Conservation (phyloP, 2,329 filamentous ascomycete species). For the Dendrostoma leiphaemia region DNA sequence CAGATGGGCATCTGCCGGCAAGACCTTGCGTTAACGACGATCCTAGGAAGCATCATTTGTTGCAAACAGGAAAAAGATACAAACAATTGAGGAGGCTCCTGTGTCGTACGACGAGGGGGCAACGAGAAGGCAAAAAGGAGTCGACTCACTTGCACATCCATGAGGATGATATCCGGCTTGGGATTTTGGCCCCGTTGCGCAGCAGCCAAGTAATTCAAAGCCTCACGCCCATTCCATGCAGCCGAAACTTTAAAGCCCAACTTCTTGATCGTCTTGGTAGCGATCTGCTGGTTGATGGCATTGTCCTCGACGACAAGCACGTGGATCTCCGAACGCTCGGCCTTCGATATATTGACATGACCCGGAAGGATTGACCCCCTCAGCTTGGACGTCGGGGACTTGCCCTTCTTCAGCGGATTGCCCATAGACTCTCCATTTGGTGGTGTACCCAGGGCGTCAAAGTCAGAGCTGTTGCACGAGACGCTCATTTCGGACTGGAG, state of each 20-base stretch:
- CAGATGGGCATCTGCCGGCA: slow-evolving; percentile 62
- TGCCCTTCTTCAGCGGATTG: slow-evolving; percentile 25
- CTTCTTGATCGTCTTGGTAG: slow-evolving; percentile 70
- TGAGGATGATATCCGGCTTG: slow-evolving; percentile 72
- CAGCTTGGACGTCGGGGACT: slow-evolving; percentile 30
- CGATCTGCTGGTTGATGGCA: slow-evolving; percentile 37
- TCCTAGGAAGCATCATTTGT: no score
- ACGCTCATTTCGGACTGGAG: slow-evolving; percentile 63
- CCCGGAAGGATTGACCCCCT: slow-evolving; percentile 29
- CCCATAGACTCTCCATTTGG: slow-evolving; percentile 24
- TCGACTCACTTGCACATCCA: slow-evolving; percentile 60
- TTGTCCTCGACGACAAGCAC: slow-evolving; percentile 83
- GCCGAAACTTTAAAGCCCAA: slow-evolving; percentile 70
- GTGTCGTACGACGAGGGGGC: no score
- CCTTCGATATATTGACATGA: slow-evolving; percentile 48
- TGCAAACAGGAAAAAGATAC: no score
- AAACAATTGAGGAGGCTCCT: background rate
- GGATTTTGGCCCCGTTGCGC: slow-evolving; percentile 48
- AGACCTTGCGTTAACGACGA: no score
- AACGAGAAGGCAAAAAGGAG: no score
- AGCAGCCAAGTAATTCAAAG: slow-evolving; percentile 67
- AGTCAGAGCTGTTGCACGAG: slow-evolving; percentile 67
- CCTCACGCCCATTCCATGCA: slow-evolving; percentile 77
- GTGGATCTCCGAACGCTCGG: slow-evolving; percentile 62
- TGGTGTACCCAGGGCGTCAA: slow-evolving; percentile 46